Percentiles rank a stretch among this genome's conserved stretches.
Evolutionary conservation across 345 rosid genomes (phyloP).

Genomic region (Hypericum perforatum): DNA sequence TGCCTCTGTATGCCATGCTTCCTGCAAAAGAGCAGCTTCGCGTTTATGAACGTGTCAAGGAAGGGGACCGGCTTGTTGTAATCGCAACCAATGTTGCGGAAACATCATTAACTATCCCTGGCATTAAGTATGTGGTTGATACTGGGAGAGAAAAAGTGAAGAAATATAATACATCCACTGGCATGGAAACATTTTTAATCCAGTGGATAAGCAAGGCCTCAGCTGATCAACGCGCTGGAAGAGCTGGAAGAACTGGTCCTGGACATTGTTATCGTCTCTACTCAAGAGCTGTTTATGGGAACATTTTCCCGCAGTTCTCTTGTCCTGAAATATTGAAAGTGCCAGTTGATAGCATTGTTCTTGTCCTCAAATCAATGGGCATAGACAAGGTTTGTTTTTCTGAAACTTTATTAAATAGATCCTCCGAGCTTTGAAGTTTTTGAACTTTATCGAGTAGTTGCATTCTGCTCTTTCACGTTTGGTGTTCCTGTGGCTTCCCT

Average conservation of each 20-base stretch:
- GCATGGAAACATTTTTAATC: constrained; percentile 62
- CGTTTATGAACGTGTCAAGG: constrained; percentile 65
- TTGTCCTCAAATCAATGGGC: constrained; percentile 77
- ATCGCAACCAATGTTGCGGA: constrained; percentile 96
- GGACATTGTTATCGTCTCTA: constrained; percentile 91
- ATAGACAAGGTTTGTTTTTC: constrained; percentile 50
- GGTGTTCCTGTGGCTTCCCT: no score
- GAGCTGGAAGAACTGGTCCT: constrained; percentile 96
- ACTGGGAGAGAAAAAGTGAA: constrained; percentile 88
- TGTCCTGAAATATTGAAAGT: constrained; percentile 73
- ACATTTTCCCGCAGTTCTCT: constrained; percentile 64
- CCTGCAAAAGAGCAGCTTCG: constrained; percentile 76
- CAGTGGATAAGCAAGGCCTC: constrained; percentile 95
- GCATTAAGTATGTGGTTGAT: constrained; percentile 90
- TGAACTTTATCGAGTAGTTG: not conserved
- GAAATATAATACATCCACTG: constrained; percentile 57
- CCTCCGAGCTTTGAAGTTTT: not conserved
- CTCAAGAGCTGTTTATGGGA: constrained; percentile 65
- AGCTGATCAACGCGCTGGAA: constrained; percentile 88
- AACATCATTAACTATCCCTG: constrained; percentile 89
- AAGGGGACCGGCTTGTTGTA: constrained; percentile 78
- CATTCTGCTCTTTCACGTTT: not conserved
- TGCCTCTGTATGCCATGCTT: constrained; percentile 90
- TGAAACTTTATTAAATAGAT: not conserved
- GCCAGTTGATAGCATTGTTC: constrained; percentile 79